Base-by-base conservation (phyloP, 371 early-diverging fungal species). In the Mortierella sp. region DNA sequence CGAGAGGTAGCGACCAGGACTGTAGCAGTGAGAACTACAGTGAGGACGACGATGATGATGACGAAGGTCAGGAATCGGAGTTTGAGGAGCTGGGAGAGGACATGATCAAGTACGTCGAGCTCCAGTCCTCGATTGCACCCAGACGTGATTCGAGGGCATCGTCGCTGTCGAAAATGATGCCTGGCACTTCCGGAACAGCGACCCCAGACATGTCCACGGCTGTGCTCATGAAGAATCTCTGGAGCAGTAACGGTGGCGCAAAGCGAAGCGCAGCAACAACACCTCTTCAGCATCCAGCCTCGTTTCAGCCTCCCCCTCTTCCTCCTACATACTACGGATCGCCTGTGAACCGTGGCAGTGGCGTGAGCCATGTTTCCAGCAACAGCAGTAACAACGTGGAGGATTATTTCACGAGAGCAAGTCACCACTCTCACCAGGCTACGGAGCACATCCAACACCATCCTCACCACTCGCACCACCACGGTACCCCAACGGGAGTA, bases 11-110 rank as follows among this genome's bases (percentile, higher is more conserved):
- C 52, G 31, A 17, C 1, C 50, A 12, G 19, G 23, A 28, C 42
- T 32, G 43, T 26, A 37, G 26, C 55, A 51, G 32, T 15, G 32
- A 47, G 17, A 60, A 53, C 28, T 56, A 52, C 15, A 59, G 41
- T 14, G 50, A 41, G 32, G 63, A 62, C n/a, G 47, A 27, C 50
- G 56, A 56, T 11, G 60, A 64, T 28, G 72, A 65, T 9, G 62
- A 65, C 39, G 72, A 72, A 6, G 63, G 63, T 30, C 58, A 72
- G 34, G 75, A 75, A 39, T 75, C 75, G 4, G 75, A 75, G 51
- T 75, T 75, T 48, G 69, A 75, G 53, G 69, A 75, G 37, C 60
- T 68, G 8, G 76, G 76, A 19, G 76, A 75, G 41, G 76, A 69
- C 17, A 75, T 73, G 75, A 67, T 73, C 60, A 73, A 75, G 43